Evolutionary conservation across 2,329 filamentous ascomycete genomes (phyloP), one percentile per base, ranked within the genome.

Genomic region (Fusarium multiceps): DNA sequence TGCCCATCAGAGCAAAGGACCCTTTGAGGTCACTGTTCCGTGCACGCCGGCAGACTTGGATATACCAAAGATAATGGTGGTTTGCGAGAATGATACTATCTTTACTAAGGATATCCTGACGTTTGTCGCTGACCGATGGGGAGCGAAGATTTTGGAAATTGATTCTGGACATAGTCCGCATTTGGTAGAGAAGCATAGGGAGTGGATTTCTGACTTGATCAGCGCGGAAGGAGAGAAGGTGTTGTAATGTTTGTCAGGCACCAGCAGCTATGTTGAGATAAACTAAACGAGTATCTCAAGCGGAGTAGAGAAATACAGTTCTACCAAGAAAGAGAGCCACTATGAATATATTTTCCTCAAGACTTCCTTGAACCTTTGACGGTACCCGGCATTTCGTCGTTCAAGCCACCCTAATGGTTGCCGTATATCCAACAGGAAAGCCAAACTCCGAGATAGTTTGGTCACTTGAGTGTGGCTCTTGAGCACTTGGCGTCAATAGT

Each of bases 81-180:
- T 72, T 1, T 69, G 67, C 9, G 46, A 45, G 2, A 41, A 59
- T 4, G 67, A 72, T 9, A 41, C 34, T 2, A 47, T 71, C 3
- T 65, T 72, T 6, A 3, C 21, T 1, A 59, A 55, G 28, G 54
- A 68, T 1, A 37, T 62, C 3, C 30, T 68, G 32, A 4, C 20
- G 0, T 37, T 50, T 12, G 28, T 53, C 3, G 69, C 70, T 3
- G 56, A 63, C 2, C 59, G 49, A 16, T 68, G 69, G 63, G 56
- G 59, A 3, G 57, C 59, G 2, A 53, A 16, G 5, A 16, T 49
- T 4, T 4, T 71, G 7, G 69, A 72, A 20, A 49, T 72, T 0
- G 59, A 68, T 14, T 64, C 66, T 7, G 70, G 69, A 0, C 70
- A 72, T n/a, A 72, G 69, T 7, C 66, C 69, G 4, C 71, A 67